These are phyloP conservation scores for Fonsecaea pedrosoi DNA, from an alignment of 2,329 filamentous ascomycete genomes.

Conservation along the genomic window DNA sequence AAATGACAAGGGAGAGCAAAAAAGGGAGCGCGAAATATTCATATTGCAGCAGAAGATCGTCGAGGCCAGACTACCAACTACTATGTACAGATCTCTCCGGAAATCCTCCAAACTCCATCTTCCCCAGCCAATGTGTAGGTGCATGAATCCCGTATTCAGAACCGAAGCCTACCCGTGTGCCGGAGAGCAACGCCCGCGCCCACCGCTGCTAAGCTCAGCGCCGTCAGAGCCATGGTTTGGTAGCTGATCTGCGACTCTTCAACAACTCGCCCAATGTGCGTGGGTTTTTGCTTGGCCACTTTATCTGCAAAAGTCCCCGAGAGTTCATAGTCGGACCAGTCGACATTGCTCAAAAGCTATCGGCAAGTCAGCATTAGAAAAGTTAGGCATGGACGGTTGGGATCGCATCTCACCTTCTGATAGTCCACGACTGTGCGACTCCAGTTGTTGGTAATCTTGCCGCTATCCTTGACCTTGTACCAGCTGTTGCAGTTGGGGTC, in stretches of 20 bases:
- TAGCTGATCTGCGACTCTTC: slow-evolving; percentile 48
- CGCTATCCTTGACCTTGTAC: slow-evolving; percentile 62
- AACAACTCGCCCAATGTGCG: slow-evolving; percentile 44
- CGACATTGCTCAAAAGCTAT: slow-evolving; percentile 41
- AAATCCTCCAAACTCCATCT: slow-evolving; percentile 2
- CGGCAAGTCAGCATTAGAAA: slow-evolving; percentile 15
- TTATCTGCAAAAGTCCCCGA: slow-evolving; percentile 37
- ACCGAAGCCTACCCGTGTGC: slow-evolving; percentile 28
- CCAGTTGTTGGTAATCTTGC: slow-evolving; percentile 65
- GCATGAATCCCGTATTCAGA: slow-evolving; percentile 13
- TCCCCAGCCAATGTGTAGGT: not conserved
- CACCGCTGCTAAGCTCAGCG: slow-evolving; percentile 74
- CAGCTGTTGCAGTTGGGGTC: slow-evolving; percentile 62
- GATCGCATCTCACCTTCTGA: slow-evolving; percentile 49
- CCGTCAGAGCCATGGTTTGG: slow-evolving; percentile 66
- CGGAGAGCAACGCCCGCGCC: slow-evolving; percentile 32
- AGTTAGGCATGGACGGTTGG: not conserved
- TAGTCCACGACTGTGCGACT: slow-evolving; percentile 62
- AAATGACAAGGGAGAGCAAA: not conserved
- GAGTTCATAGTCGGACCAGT: slow-evolving; percentile 43
- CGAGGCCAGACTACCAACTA: not conserved
- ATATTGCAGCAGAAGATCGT: slow-evolving; percentile 1
- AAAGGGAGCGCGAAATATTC: not conserved
- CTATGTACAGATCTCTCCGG: slow-evolving; percentile 3
- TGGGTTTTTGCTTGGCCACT: slow-evolving; percentile 23